Percentiles rank a stretch among this genome's conserved stretches.
Evolutionary conservation across 2,329 filamentous ascomycete species (phyloP).

Genomic region (Epichloe glyceriae): DNA sequence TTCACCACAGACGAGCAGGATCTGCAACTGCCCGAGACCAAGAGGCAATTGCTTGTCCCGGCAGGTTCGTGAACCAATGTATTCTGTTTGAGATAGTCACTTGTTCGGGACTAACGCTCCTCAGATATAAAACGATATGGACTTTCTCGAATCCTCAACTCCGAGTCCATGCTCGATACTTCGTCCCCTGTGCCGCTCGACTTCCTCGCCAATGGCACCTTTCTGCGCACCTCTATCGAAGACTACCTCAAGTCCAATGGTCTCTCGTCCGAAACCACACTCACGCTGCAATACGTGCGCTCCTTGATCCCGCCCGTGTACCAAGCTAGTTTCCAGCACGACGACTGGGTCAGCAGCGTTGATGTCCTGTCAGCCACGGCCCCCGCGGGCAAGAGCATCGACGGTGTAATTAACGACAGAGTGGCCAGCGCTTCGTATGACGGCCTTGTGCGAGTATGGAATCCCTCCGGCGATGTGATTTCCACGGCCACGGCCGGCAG

Average conservation of each 20-base stretch:
- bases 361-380: constrained; percentile 65
- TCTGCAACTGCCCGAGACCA: constrained; percentile 49
- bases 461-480: constrained; percentile 72
- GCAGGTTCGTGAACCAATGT: constrained; percentile 29
- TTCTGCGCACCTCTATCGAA: constrained; percentile 77
- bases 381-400: constrained; percentile 37
- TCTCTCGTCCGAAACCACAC: constrained; percentile 74
- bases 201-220: constrained; percentile 89
- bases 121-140: constrained; percentile 57
- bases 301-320: constrained; percentile 81
- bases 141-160: constrained; percentile 57
- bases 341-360: constrained; percentile 88
- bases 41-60: constrained; percentile 49
- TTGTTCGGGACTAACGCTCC: neutral
- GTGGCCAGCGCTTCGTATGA: constrained; percentile 93
- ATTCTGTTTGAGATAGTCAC: no score
- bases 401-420: constrained; percentile 27
- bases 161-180: constrained; percentile 56
- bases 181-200: constrained; percentile 66
- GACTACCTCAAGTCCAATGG: constrained; percentile 80
- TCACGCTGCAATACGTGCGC: constrained; percentile 86
- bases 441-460: constrained; percentile 79
- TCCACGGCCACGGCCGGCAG: constrained; percentile 57
- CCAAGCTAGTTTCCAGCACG: constrained; percentile 86
- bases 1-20: constrained; percentile 52